Percentiles rank a stretch among this genome's conserved stretches.
phyloP scores from a whole-genome alignment of 139 green algal genomes.

The Trebouxia sp. region DNA sequence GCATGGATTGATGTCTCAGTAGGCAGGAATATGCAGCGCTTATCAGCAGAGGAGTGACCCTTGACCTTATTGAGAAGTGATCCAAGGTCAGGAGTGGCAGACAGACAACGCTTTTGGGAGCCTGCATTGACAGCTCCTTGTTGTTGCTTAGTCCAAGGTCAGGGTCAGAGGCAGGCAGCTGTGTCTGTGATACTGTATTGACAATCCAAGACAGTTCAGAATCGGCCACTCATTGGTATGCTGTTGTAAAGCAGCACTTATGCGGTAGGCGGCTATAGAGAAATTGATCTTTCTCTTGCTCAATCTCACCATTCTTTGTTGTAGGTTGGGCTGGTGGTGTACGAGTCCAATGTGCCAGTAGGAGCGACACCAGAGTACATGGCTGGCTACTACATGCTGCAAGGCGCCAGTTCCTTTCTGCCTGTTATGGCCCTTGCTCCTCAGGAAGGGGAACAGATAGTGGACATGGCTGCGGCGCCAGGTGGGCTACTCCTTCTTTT shows the following conservation, averaged over 20 bases:
- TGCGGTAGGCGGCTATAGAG: no score
- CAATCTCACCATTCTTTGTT: not conserved
- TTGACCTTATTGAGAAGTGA: constrained; percentile 98
- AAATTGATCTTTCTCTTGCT: no score
- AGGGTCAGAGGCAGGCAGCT: no score
- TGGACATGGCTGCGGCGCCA: constrained; percentile 98
- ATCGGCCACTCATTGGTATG: no score
- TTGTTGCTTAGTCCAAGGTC: no score
- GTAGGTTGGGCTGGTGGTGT: constrained; percentile 93
- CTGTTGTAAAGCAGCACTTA: no score
- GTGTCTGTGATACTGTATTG: no score
- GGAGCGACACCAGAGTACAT: constrained; percentile 99
- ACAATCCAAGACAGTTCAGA: no score
- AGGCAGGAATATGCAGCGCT: no score
- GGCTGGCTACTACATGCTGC: constrained; percentile 99
- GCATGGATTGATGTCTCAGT: no score
- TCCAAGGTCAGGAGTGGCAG: constrained; percentile 89
- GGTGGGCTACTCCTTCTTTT: constrained; percentile 31
- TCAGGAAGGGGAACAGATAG: constrained; percentile 83
- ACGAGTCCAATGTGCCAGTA: constrained; percentile 94
- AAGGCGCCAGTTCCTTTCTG: constrained; percentile 95
- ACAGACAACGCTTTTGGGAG: no score
- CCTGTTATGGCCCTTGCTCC: constrained; percentile 97
- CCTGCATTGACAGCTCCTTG: no score
- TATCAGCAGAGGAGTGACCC: constrained; percentile 95